Evolutionary conservation across 2,329 filamentous ascomycete species (phyloP).

Genomic region (Fusarium fujikuroi): DNA sequence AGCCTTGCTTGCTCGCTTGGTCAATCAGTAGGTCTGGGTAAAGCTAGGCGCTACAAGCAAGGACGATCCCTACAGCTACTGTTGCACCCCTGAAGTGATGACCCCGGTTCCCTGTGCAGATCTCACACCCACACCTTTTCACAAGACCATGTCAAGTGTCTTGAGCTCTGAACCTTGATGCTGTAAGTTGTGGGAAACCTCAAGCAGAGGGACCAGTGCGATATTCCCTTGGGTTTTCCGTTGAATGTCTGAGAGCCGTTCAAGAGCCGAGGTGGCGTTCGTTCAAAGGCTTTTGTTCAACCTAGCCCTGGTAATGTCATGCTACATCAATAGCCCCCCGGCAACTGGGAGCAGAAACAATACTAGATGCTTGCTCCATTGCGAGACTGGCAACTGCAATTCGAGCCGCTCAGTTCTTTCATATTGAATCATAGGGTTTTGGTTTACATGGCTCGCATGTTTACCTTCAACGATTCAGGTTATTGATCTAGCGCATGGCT

Average conservation of each 20-base stretch:
- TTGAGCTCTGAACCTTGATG: neutral
- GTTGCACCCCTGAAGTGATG: slow-evolving; percentile 36
- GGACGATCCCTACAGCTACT: slow-evolving; percentile 38
- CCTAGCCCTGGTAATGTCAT: slow-evolving; percentile 38
- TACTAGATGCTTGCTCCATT: neutral
- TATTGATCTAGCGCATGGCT: slow-evolving; percentile 25
- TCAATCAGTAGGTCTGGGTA: slow-evolving; percentile 21
- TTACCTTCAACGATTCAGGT: slow-evolving; percentile 14
- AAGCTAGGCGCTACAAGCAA: slow-evolving; percentile 37
- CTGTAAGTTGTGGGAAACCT: slow-evolving; percentile 15
- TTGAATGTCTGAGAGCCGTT: slow-evolving; percentile 31
- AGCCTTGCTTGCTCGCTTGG: slow-evolving; percentile 18
- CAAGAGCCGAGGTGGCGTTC: slow-evolving; percentile 46
- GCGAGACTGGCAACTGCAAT: slow-evolving; percentile 32
- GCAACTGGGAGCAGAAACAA: slow-evolving; percentile 25
- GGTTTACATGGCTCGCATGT: slow-evolving; percentile 30
- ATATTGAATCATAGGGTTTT: slow-evolving; percentile 21
- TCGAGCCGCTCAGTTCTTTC: slow-evolving; percentile 38
- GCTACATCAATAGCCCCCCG: slow-evolving; percentile 29
- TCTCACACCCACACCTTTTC: slow-evolving; percentile 39
- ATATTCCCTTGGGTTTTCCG: slow-evolving; percentile 25
- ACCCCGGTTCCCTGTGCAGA: slow-evolving; percentile 45
- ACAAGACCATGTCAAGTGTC: slow-evolving; percentile 10
- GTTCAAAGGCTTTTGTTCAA: slow-evolving; percentile 41
- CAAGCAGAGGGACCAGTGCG: slow-evolving; percentile 36